Evolutionary conservation across 495 filamentous ascomycete species (phyloP).

Genomic region (Neurospora sp.): DNA sequence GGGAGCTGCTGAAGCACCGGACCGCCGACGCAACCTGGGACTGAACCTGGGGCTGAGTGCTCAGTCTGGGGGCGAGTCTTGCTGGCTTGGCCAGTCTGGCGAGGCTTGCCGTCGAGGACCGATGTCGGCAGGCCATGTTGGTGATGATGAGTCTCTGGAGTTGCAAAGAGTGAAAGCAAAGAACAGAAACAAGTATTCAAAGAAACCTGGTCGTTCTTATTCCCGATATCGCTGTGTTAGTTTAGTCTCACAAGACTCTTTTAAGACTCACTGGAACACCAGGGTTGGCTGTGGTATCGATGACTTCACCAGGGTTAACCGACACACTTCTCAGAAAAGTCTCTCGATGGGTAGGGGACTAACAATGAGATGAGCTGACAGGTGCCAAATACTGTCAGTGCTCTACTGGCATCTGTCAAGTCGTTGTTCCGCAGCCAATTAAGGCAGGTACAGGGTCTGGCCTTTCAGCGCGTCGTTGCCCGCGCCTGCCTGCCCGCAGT

Average conservation of each 20-base stretch:
- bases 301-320: background rate
- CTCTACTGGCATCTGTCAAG: background rate
- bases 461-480: background rate
- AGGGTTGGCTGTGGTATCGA: background rate
- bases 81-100: conserved; percentile 7
- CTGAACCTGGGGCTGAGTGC: conserved; percentile 7
- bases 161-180: background rate
- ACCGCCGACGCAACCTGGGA: conserved; percentile 1
- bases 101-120: conserved; percentile 7
- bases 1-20: conserved; percentile 28
- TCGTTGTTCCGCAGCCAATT: background rate
- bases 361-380: background rate
- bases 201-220: background rate
- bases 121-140: conserved; percentile 17
- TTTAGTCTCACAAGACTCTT: background rate
- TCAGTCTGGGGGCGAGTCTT: background rate
- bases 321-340: background rate
- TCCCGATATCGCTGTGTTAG: background rate
- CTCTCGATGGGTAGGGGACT: background rate
- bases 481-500: background rate
- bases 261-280: background rate
- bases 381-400: background rate
- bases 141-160: background rate
- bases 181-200: background rate
- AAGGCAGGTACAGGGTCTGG: background rate